Percentiles rank a stretch among this genome's conserved stretches.
Evolutionary conservation across 306 rosid genomes (phyloP).

Genomic region (Parietaria judaica): DNA sequence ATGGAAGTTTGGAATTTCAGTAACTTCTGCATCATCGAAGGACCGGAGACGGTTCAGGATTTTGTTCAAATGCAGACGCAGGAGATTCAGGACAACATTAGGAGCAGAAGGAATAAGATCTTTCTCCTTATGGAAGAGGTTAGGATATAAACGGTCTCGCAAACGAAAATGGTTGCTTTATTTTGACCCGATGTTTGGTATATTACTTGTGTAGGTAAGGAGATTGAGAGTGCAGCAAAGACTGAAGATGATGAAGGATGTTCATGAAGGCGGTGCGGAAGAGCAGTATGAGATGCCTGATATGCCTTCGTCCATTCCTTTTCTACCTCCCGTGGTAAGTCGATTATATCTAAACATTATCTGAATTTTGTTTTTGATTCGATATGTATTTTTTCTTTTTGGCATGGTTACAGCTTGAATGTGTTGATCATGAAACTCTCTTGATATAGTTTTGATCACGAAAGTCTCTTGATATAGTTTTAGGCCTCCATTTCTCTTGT

Average conservation of each 20-base stretch:
- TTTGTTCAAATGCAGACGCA: constrained; percentile 81
- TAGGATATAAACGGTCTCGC: not conserved
- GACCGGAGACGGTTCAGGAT: constrained; percentile 94
- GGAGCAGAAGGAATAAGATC: constrained; percentile 79
- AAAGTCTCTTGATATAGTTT: constrained; percentile 7
- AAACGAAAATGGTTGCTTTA: not conserved
- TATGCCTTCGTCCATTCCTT: constrained; percentile 90
- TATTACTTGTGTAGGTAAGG: constrained; percentile 49
- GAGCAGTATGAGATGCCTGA: constrained; percentile 82
- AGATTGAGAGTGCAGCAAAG: constrained; percentile 88
- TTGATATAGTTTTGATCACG: not conserved
- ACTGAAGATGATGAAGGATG: constrained; percentile 31
- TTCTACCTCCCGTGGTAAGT: constrained; percentile 74
- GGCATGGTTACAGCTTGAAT: not conserved
- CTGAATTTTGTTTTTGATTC: too few species aligned
- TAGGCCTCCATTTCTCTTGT: not conserved
- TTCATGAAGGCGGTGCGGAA: constrained; percentile 37
- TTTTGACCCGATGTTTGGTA: not conserved
- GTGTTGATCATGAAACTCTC: not conserved
- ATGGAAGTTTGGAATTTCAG: constrained; percentile 20
- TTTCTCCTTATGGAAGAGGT: constrained; percentile 98
- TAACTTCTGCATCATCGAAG: constrained; percentile 90
- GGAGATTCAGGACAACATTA: constrained; percentile 83
- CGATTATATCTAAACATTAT: constrained; percentile 6
- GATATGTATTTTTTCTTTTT: not conserved